Percentiles rank a stretch among this genome's conserved stretches.
These are phyloP conservation scores for Leptographium galeiforme DNA, from an alignment of 2,329 filamentous ascomycete species.

Conservation along the genomic window DNA sequence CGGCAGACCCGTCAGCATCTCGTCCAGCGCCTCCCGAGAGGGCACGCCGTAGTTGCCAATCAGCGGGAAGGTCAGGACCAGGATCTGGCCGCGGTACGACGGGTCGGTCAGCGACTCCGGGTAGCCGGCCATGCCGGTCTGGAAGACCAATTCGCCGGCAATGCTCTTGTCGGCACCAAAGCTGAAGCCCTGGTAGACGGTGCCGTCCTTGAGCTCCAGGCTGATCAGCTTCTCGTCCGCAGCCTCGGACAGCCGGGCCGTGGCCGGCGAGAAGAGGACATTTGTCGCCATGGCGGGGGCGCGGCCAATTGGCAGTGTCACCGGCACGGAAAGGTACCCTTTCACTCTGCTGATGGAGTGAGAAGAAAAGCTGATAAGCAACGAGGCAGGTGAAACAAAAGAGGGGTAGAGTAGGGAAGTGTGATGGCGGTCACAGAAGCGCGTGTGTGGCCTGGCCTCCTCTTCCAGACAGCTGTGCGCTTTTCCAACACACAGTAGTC, in stretches of 20 bases:
- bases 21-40: constrained; percentile 70
- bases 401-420: neutral
- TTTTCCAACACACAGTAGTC: constrained; percentile 1
- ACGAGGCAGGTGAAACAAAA: neutral
- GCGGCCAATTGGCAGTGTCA: neutral
- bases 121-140: constrained; percentile 99
- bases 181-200: constrained; percentile 85
- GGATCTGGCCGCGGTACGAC: constrained; percentile 82
- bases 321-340: neutral
- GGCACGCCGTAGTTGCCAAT: constrained; percentile 97
- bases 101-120: constrained; percentile 85
- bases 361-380: no score
- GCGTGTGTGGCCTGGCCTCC: neutral
- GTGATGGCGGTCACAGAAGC: neutral
- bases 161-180: constrained; percentile 93
- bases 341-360: neutral
- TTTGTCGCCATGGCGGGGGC: neutral
- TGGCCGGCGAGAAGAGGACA: constrained; percentile 31
- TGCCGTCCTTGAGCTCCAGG: constrained; percentile 87
- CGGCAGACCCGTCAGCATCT: constrained; percentile 72
- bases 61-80: constrained; percentile 91
- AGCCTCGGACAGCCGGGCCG: constrained; percentile 40
- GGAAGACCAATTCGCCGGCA: constrained; percentile 94
- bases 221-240: constrained; percentile 54
- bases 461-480: neutral